phyloP scores from a whole-genome alignment of 768 basidiomycete species.

The Rhodosporidiobolus odoratus region DNA sequence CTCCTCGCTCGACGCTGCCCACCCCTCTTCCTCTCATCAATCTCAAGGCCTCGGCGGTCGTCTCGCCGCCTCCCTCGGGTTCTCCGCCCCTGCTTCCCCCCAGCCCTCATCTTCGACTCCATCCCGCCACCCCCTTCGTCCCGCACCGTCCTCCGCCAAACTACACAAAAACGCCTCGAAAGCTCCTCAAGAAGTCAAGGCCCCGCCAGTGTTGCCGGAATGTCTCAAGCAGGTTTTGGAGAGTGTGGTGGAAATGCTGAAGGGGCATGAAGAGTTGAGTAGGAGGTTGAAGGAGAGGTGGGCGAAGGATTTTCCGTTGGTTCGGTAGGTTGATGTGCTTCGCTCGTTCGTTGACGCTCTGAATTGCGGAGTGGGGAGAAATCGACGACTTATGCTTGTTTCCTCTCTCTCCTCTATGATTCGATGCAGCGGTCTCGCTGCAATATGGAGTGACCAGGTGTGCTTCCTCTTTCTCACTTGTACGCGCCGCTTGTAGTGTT shows the following conservation, averaged over 20 bases:
- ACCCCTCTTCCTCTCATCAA: background rate
- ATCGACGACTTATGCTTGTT: too few relatives aligned
- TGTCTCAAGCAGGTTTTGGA: slow-evolving; percentile 79
- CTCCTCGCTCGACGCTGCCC: background rate
- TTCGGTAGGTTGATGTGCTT: slow-evolving; percentile 1
- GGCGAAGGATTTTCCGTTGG: slow-evolving; percentile 70
- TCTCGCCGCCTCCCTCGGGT: slow-evolving; percentile 3
- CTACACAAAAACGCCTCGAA: slow-evolving; percentile 40
- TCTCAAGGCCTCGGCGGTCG: background rate
- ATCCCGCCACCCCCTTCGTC: background rate
- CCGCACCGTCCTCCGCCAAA: slow-evolving; percentile 19
- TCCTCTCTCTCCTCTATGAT: slow-evolving; percentile 11
- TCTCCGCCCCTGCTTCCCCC: background rate
- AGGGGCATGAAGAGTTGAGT: slow-evolving; percentile 79
- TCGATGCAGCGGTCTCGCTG: slow-evolving; percentile 28
- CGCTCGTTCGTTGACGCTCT: too few relatives aligned
- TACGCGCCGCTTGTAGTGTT: background rate
- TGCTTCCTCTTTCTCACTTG: background rate
- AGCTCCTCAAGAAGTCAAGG: slow-evolving; percentile 57
- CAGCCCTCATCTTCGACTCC: background rate
- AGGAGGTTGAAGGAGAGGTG: slow-evolving; percentile 83
- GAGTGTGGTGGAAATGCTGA: slow-evolving; percentile 77
- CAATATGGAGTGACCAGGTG: slow-evolving; percentile 41
- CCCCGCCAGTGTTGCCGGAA: slow-evolving; percentile 70
- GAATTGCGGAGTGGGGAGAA: too few relatives aligned